These are phyloP conservation scores for Fusarium haematococcum DNA, from an alignment of 2,329 filamentous ascomycete genomes.

Conservation along the genomic window DNA sequence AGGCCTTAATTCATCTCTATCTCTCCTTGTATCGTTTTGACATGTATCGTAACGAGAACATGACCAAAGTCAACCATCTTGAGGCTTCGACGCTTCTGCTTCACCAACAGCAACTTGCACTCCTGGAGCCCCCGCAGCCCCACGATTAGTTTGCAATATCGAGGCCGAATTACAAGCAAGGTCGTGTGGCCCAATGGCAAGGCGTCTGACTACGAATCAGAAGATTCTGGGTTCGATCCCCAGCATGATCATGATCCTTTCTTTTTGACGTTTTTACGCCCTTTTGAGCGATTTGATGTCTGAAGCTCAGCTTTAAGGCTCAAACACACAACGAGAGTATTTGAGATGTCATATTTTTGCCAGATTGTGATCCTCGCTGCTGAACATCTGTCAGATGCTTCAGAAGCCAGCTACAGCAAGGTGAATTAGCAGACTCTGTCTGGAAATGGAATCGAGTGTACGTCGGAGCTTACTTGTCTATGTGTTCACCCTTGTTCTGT, in stretches of 20 bases:
- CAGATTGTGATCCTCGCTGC: no score
- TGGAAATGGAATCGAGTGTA: background rate
- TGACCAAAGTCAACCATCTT: no score
- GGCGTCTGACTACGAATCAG: constrained; percentile 51
- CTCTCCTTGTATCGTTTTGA: no score
- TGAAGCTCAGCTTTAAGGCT: background rate
- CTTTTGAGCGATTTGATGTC: background rate
- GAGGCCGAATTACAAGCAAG: background rate
- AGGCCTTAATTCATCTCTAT: no score
- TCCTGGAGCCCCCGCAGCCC: background rate
- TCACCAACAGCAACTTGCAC: no score
- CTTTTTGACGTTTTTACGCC: background rate
- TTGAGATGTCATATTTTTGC: background rate
- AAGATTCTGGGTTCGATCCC: constrained; percentile 50
- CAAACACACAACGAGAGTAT: background rate
- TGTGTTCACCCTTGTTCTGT: background rate
- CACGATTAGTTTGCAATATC: background rate
- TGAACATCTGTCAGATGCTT: background rate
- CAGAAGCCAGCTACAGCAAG: background rate
- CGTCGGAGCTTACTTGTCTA: background rate
- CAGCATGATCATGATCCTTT: constrained; percentile 27
- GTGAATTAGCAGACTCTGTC: no score
- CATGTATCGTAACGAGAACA: no score
- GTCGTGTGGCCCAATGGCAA: constrained; percentile 48
- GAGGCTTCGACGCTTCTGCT: no score